Base-by-base conservation (phyloP, 371 early-diverging fungal species). In the Apophysomyces sp. region DNA sequence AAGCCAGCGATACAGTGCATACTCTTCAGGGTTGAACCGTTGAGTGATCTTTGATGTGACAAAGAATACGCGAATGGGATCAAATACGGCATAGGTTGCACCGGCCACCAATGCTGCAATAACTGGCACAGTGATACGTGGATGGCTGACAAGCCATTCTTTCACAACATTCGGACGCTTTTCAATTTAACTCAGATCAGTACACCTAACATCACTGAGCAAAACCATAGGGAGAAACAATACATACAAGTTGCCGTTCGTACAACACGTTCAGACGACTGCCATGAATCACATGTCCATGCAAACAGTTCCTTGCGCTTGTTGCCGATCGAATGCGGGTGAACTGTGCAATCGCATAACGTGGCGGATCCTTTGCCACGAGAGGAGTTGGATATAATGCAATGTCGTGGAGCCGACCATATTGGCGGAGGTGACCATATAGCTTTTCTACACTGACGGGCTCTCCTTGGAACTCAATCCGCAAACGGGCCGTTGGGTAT, bases 11-110 rank as follows among this genome's bases (percentile, higher is more conserved):
- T 86, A 78, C 9, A 85, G 36, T 2, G 83, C 74, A 67, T 89
- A 89, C 61, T 85, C 84, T 58, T 86, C 72, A 16, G 84, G 71
- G 49, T 87, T 88, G 70, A 91, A 96, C 28, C 94, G 77, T 31
- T 88, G 86, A 0, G 91, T 92, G 55, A 92, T 75, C 66, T 91
- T 90, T 71, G 93, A 92, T 12, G 84, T 85, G 68, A 95, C 88
- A 65, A 88, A 92, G 71, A 92, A 95, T 39, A 88, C 83, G 26
- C 97, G 90, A 54, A 95, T 80, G 0, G 98, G 97, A 58, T 97
- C 98, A 72, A 98, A 96, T 26, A 97, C 74, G 15, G 89, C 81
- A 71, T 92, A 94, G 1, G 95, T 86, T 1, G 90, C 58, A 28
- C 87, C 91, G 2, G 94, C 93, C 40, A 91, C 68, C 2, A 89